Evolutionary conservation across 345 rosid genomes (phyloP).

Genomic region (Nephelium lappaceum): DNA sequence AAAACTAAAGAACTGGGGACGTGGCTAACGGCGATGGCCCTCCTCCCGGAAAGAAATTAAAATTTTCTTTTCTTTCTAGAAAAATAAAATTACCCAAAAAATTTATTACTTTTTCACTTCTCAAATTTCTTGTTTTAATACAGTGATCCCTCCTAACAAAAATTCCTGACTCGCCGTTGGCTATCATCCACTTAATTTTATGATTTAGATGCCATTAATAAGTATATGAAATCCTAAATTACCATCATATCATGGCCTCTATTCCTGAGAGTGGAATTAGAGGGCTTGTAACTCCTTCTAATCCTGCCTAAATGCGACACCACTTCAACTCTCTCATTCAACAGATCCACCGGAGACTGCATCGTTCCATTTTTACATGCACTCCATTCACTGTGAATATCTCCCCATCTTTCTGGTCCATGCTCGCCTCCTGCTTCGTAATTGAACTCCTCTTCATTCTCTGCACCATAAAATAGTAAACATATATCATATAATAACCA

Average conservation of each 20-base stretch:
- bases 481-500: background rate
- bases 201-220: no score
- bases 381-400: conserved; percentile 59
- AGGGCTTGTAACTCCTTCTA: conserved; percentile 49
- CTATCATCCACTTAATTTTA: no score
- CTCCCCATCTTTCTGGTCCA: conserved; percentile 81
- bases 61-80: no score
- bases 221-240: background rate
- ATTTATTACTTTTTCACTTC: no score
- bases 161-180: no score
- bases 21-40: no score
- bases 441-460: conserved; percentile 66
- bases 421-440: conserved; percentile 34
- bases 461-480: conserved; percentile 29
- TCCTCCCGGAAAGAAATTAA: no score
- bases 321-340: conserved; percentile 48
- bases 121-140: no score
- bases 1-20: no score
- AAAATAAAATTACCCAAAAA: no score
- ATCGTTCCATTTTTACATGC: conserved; percentile 62
- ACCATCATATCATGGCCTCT: conserved; percentile 95
- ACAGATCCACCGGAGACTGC: conserved; percentile 90
- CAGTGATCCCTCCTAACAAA: no score
- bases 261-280: conserved; percentile 62
- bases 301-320: conserved; percentile 57